Base-by-base conservation (phyloP, 192 early-diverging fungal species). In the Ambispora gerdemannii region DNA sequence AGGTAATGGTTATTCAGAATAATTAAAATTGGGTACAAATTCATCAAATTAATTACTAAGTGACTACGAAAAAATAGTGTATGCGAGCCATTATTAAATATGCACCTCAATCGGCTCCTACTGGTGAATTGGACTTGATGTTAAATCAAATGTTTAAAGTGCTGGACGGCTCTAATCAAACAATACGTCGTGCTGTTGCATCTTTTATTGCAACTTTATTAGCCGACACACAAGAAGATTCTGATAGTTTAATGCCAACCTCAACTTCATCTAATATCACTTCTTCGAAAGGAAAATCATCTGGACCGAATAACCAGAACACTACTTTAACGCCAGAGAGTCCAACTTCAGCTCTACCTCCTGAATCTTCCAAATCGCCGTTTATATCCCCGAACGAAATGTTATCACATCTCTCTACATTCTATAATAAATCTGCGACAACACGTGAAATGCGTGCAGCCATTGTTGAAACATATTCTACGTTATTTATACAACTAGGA, bases 381-480 rank as follows among this genome's bases (percentile, higher is more conserved):
- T 50, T 35, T 65, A 71, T 87, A 63, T 77, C 87, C 4, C 78
- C 92, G 25, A 83, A 81, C 3, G 90, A 91, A 33, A 90, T 91
- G 67, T 75, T 98, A 20, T 32, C 50, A 20, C 78, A 91, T 61
- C 81, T 98, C 6, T 86, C 86, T 0, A 62, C 43, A 2, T 73
- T 82, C 2, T 94, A 91, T 72, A 77, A 79, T 34, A 83, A 85
- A 13, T 65, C 82, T 8, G 85, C 86, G 25, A 76, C 86, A 0
- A 83, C 91, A 0, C 81, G 86, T 11, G 93, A 95, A 36, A 78
- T 86, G 13, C 84, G 90, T 0, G 82, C 91, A 0, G 94, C 91
- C 15, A 81, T 96, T 1, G 75, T 93, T 13, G 91, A 96, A 70
- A 81, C 87, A 4, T 96, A 95, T 78, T 84, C 89, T 0, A 80